These are phyloP conservation scores for Debaryomyces sp. DNA, from an alignment of 1,139 yeast species.

Conservation along the genomic window DNA sequence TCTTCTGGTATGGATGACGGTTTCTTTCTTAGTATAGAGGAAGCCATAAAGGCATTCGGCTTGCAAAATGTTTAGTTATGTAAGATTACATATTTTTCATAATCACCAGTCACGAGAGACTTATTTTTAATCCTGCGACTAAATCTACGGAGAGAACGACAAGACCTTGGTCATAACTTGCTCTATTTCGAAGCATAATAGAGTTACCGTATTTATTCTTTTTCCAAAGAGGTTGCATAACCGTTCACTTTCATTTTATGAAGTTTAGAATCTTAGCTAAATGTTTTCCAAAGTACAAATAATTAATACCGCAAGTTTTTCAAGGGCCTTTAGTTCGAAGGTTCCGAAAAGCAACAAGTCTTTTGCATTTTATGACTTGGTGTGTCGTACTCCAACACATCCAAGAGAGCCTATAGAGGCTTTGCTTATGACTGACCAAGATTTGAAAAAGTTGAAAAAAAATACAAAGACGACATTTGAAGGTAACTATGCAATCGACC, in stretches of 20 bases:
- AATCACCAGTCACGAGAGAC: not conserved
- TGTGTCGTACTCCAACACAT: constrained; percentile 34
- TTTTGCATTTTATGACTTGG: constrained; percentile 42
- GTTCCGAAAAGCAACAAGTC: constrained; percentile 5
- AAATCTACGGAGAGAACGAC: not conserved
- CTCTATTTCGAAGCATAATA: not conserved
- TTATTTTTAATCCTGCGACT: not conserved
- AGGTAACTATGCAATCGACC: constrained; percentile 46
- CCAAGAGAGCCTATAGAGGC: constrained; percentile 40
- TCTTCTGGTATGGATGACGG: constrained; percentile 33
- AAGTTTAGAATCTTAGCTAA: not conserved
- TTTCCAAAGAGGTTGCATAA: not conserved
- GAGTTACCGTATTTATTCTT: not conserved
- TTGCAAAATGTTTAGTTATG: constrained; percentile 3
- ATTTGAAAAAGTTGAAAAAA: constrained; percentile 22
- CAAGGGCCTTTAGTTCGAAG: not conserved
- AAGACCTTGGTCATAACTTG: not conserved
- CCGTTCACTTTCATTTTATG: not conserved
- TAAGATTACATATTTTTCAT: not conserved
- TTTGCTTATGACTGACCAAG: constrained; percentile 25
- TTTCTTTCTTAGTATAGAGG: constrained; percentile 36
- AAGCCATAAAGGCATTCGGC: constrained; percentile 26
- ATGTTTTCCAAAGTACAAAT: not conserved
- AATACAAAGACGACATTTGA: constrained; percentile 37
- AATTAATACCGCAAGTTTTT: not conserved